These are phyloP conservation scores for Sclerotinia spermophila DNA, from an alignment of 2,329 filamentous ascomycete species.

Conservation along the genomic window DNA sequence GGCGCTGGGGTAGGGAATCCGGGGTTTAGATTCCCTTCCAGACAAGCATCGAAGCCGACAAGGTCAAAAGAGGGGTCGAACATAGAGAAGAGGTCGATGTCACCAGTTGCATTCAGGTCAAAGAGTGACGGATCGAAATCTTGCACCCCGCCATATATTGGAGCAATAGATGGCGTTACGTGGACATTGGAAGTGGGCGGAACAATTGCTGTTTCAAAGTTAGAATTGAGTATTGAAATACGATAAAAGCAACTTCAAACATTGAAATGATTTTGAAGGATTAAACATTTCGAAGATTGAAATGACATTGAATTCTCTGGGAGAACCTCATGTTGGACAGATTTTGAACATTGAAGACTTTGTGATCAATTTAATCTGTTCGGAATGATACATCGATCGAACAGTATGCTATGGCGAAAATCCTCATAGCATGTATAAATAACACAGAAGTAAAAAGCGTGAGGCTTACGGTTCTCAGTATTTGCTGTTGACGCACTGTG, in stretches of 20 bases:
- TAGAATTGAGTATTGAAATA: not conserved
- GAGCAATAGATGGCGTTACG: not conserved
- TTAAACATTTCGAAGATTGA: not conserved
- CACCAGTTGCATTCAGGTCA: slow-evolving; percentile 19
- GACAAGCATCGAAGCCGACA: slow-evolving; percentile 28
- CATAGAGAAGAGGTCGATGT: slow-evolving; percentile 30
- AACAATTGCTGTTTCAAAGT: not conserved
- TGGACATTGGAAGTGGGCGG: not conserved
- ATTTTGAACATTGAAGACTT: not conserved
- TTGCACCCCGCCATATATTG: slow-evolving; percentile 10
- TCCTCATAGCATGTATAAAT: no score
- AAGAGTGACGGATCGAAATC: slow-evolving; percentile 27
- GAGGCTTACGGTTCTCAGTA: slow-evolving; percentile 3
- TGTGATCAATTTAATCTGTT: no score
- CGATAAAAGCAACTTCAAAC: no score
- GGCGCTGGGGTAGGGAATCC: slow-evolving; percentile 21
- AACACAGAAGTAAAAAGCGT: not conserved
- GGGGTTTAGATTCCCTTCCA: slow-evolving; percentile 28
- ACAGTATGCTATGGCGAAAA: not conserved
- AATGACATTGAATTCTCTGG: not conserved
- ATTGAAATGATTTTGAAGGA: not conserved
- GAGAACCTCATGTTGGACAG: not conserved
- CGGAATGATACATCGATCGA: not conserved
- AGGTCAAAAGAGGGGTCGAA: slow-evolving; percentile 32
- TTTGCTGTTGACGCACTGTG: not conserved